These are phyloP conservation scores for Diplodia sapinea DNA, from an alignment of 2,329 filamentous ascomycete species.

Conservation along the genomic window DNA sequence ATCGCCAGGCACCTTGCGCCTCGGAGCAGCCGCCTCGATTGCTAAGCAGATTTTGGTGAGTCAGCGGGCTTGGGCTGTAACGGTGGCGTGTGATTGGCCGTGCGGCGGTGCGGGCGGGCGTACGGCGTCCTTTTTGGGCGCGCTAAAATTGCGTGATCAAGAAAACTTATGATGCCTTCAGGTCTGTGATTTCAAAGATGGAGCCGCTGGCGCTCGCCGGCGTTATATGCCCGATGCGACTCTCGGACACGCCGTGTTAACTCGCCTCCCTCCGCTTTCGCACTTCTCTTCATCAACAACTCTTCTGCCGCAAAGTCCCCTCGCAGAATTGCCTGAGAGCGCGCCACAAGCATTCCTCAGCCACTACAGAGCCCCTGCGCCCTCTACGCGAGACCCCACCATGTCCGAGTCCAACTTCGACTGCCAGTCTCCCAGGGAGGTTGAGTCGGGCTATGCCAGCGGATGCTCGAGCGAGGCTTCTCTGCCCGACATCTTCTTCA, in stretches of 20 bases:
- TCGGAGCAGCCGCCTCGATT: constrained; percentile 27
- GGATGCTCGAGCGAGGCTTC: constrained; percentile 66
- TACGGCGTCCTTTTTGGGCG: not conserved
- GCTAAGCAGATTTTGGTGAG: not conserved
- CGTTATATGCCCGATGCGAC: constrained; percentile 30
- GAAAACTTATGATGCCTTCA: constrained; percentile 33
- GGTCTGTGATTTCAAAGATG: constrained; percentile 34
- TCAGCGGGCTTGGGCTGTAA: constrained; percentile 16
- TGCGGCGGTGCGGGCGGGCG: not conserved
- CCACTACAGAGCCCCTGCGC: constrained; percentile 25
- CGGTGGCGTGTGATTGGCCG: not conserved
- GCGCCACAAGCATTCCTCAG: constrained; percentile 14
- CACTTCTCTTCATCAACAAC: constrained; percentile 15
- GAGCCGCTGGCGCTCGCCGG: constrained; percentile 27
- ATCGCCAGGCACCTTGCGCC: constrained; percentile 1
- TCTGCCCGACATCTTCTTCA: constrained; percentile 82
- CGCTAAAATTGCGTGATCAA: constrained; percentile 35
- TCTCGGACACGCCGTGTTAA: constrained; percentile 15
- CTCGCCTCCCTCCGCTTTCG: constrained; percentile 24
- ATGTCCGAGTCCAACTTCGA: constrained; percentile 31
- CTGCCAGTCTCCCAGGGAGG: constrained; percentile 46
- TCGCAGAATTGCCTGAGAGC: constrained; percentile 13
- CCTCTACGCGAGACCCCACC: constrained; percentile 28
- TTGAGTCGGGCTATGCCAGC: constrained; percentile 85
- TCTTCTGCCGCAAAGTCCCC: constrained; percentile 11